Conservation (phyloP, 2,329 filamentous ascomycete species). For the Alternaria sp. region DNA sequence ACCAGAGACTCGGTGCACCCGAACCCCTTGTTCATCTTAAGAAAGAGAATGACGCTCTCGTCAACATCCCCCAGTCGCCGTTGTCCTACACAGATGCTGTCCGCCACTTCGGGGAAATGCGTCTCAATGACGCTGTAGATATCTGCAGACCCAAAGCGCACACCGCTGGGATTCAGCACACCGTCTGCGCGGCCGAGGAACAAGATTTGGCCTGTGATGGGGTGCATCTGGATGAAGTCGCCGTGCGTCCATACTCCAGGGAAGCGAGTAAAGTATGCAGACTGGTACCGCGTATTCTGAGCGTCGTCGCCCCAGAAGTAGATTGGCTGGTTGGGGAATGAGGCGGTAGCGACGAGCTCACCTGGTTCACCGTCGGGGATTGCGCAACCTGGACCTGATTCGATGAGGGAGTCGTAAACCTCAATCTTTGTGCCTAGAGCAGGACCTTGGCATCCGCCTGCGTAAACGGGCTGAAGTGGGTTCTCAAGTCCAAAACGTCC, state of each 20-base stretch:
- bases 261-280: constrained; percentile 58
- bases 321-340: constrained; percentile 79
- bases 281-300: constrained; percentile 54
- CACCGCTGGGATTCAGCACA: constrained; percentile 79
- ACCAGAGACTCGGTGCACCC: constrained; percentile 55
- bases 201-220: constrained; percentile 68
- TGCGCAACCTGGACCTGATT: constrained; percentile 57
- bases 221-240: constrained; percentile 78
- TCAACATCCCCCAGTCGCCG: constrained; percentile 67
- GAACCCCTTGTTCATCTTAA: constrained; percentile 67
- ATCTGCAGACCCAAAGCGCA: constrained; percentile 81
- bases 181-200: constrained; percentile 79
- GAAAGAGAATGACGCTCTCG: constrained; percentile 67
- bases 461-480: constrained; percentile 71
- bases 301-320: constrained; percentile 56
- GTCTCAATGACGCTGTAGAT: constrained; percentile 78
- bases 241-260: constrained; percentile 80
- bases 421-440: constrained; percentile 63
- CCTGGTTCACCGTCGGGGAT: constrained; percentile 72
- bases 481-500: constrained; percentile 71
- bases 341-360: constrained; percentile 73
- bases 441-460: constrained; percentile 64
- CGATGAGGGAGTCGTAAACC: constrained; percentile 66
- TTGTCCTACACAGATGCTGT: constrained; percentile 84
- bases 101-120: constrained; percentile 70